Conservation (phyloP, 768 basidiomycete genomes). For the Suillus decipiens region DNA sequence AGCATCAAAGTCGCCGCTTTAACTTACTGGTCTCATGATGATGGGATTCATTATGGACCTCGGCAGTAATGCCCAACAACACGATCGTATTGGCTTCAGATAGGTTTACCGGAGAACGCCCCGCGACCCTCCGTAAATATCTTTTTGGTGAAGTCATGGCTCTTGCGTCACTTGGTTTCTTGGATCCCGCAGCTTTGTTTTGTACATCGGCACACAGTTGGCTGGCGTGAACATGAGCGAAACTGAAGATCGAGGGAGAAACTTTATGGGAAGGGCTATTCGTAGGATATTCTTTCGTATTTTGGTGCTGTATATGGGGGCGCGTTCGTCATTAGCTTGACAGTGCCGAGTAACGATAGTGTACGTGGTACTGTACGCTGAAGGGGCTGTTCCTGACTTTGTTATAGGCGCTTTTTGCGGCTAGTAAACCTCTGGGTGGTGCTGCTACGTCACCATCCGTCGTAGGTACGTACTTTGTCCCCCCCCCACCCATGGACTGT, state of each 20-base stretch:
- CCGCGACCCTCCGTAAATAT: conserved; percentile 25
- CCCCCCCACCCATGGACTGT: conserved; percentile 29
- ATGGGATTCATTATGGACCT: conserved; percentile 53
- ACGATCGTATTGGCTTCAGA: conserved; percentile 45
- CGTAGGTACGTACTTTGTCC: conserved; percentile 40
- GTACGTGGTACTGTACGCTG: conserved; percentile 25
- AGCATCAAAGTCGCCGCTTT: conserved; percentile 48
- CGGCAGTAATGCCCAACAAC: conserved; percentile 49
- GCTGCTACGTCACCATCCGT: conserved; percentile 40
- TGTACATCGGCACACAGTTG: conserved; percentile 46
- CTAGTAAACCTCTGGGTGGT: conserved; percentile 29
- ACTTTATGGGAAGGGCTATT: conserved; percentile 39
- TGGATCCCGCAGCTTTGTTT: conserved; percentile 28
- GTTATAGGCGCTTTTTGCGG: conserved; percentile 29
- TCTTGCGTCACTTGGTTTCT: conserved; percentile 36
- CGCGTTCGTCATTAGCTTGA: conserved; percentile 42
- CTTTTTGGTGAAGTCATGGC: conserved; percentile 34
- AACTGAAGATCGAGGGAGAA: conserved; percentile 46
- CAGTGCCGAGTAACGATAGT: conserved; percentile 41
- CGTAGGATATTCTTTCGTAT: conserved; percentile 42
- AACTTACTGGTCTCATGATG: conserved; percentile 37
- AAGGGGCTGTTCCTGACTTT: conserved; percentile 12
- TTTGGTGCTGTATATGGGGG: conserved; percentile 32
- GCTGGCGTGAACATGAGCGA: conserved; percentile 34
- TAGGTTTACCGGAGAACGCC: conserved; percentile 39